Evolutionary conservation across 2,329 filamentous ascomycete species (phyloP).

Genomic region (Cladosporium sphaerospermum): DNA sequence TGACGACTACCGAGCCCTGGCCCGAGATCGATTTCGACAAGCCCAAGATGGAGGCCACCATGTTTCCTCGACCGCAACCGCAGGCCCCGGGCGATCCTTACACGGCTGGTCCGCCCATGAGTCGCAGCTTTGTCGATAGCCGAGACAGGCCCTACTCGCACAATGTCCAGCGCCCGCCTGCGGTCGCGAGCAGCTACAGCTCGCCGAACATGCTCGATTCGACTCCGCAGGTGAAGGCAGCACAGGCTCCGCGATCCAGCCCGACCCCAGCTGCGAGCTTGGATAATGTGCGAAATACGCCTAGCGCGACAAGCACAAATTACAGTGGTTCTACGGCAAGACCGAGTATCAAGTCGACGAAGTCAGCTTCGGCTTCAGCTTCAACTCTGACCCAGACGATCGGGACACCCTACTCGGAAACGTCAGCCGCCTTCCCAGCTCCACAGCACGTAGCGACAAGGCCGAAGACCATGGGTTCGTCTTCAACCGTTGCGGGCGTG

Average conservation of each 20-base stretch:
- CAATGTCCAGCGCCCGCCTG: slow-evolving; percentile 10
- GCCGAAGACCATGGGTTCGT: slow-evolving; percentile 24
- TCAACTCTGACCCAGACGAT: slow-evolving; percentile 19
- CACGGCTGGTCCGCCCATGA: slow-evolving; percentile 21
- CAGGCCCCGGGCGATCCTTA: slow-evolving; percentile 1
- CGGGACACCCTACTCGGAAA: slow-evolving; percentile 27
- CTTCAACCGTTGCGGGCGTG: slow-evolving; percentile 29
- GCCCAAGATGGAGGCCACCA: slow-evolving; percentile 12
- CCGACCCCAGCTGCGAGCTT: background rate
- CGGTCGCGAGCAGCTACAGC: slow-evolving; percentile 18
- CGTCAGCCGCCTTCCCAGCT: slow-evolving; percentile 25
- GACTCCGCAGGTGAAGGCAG: background rate
- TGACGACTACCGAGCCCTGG: background rate
- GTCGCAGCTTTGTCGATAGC: slow-evolving; percentile 27
- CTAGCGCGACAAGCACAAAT: slow-evolving; percentile 14
- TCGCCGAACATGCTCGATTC: slow-evolving; percentile 17
- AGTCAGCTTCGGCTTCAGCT: slow-evolving; percentile 13
- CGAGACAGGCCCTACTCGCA: slow-evolving; percentile 26
- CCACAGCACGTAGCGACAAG: slow-evolving; percentile 29
- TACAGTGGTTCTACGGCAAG: slow-evolving; percentile 22
- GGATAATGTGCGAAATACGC: background rate
- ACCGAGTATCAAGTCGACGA: slow-evolving; percentile 19
- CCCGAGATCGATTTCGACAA: slow-evolving; percentile 10
- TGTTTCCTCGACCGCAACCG: slow-evolving; percentile 7
- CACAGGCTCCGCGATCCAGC: background rate